These are phyloP conservation scores for Oryza brachyantha DNA, from an alignment of 176 grass and related monocot species.

Conservation along the genomic window DNA sequence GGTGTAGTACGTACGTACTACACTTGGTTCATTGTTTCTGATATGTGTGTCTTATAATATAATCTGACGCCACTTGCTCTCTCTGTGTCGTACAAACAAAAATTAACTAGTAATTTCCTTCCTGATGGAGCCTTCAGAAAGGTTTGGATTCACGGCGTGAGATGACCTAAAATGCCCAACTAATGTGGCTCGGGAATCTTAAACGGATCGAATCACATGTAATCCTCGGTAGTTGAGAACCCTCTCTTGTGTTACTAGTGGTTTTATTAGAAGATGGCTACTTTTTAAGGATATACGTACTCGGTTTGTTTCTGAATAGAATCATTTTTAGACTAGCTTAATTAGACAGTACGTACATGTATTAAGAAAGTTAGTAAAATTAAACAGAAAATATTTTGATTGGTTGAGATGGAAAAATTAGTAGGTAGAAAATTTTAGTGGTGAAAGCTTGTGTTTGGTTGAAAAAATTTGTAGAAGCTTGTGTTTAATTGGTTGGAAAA, in stretches of 20 bases:
- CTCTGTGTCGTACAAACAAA: neutral
- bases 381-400: too few species aligned
- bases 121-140: neutral
- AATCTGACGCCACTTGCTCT: neutral
- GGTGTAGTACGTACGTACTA: neutral
- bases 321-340: too few species aligned
- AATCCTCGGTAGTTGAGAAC: neutral
- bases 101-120: neutral
- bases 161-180: constrained; percentile 30
- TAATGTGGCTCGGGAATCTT: neutral
- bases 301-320: too few species aligned
- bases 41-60: neutral
- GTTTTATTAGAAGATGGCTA: neutral
- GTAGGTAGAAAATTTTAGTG: too few species aligned
- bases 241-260: neutral
- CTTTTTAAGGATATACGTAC: neutral
- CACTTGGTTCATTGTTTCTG: neutral
- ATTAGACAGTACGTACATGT: too few species aligned
- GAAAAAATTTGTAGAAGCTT: too few species aligned
- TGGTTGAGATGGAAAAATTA: too few species aligned
- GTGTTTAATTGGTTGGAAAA: too few species aligned
- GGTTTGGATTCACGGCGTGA: neutral
- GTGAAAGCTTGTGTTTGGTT: too few species aligned
- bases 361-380: too few species aligned
- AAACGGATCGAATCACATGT: neutral